phyloP scores from a whole-genome alignment of 2,329 filamentous ascomycete species.

The Fusarium musae region DNA sequence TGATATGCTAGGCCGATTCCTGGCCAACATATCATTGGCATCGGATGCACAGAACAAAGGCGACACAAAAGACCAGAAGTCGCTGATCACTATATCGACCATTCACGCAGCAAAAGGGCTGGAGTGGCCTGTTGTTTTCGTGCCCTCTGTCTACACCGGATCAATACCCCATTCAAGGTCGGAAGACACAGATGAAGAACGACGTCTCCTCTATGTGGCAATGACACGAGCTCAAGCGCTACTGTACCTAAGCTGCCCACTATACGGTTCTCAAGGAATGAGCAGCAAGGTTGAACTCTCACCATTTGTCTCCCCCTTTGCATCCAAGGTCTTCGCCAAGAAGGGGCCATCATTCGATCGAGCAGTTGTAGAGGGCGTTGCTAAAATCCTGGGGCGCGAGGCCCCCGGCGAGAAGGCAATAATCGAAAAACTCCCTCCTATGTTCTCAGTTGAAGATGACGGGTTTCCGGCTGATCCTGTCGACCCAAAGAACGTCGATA shows the following conservation, averaged over 20 bases:
- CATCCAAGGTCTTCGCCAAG: slow-evolving; percentile 57
- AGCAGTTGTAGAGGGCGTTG: slow-evolving; percentile 71
- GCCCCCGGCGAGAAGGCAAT: slow-evolving; percentile 68
- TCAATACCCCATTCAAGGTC: slow-evolving; percentile 89
- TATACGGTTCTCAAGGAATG: slow-evolving; percentile 69
- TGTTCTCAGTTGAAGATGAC: slow-evolving; percentile 73
- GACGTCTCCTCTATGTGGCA: slow-evolving; percentile 90
- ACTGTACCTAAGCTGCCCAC: slow-evolving; percentile 85
- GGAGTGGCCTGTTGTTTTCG: slow-evolving; percentile 96
- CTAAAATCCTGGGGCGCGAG: slow-evolving; percentile 74
- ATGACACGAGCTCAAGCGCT: slow-evolving; percentile 94
- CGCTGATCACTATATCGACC: slow-evolving; percentile 88
- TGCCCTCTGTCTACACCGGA: slow-evolving; percentile 89
- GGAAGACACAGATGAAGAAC: slow-evolving; percentile 88
- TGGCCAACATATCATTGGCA: slow-evolving; percentile 91
- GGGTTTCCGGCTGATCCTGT: slow-evolving; percentile 73
- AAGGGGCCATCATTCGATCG: slow-evolving; percentile 77
- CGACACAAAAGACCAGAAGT: slow-evolving; percentile 64
- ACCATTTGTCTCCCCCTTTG: slow-evolving; percentile 71
- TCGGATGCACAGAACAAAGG: slow-evolving; percentile 78
- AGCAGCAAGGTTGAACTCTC: slow-evolving; percentile 74
- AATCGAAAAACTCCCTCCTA: slow-evolving; percentile 61
- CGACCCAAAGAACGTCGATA: slow-evolving; percentile 46
- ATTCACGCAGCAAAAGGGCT: slow-evolving; percentile 96
- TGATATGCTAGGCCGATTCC: slow-evolving; percentile 75